phyloP scores from a whole-genome alignment of 2,329 filamentous ascomycete genomes.

The Penicillium sp. region DNA sequence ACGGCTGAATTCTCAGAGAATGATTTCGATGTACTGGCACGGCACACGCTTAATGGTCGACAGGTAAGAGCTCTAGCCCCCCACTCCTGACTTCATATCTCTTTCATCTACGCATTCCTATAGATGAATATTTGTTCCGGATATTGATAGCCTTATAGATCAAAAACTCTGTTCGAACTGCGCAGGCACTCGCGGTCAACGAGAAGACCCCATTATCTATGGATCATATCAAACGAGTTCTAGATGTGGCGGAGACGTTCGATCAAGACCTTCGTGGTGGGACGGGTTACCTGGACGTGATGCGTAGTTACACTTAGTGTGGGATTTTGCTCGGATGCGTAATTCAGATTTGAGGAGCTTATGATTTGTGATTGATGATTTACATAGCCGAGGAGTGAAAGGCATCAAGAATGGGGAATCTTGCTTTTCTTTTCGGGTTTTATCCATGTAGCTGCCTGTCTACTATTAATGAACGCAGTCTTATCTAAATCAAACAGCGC shows the following conservation, averaged over 20 bases:
- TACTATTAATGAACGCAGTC: not conserved
- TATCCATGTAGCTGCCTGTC: not conserved
- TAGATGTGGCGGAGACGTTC: conserved; percentile 82
- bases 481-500: not conserved
- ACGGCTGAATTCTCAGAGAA: conserved; percentile 51
- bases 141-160: conserved; percentile 57
- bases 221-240: conserved; percentile 75
- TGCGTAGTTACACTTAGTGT: conserved; percentile 67
- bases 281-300: conserved; percentile 75
- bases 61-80: conserved; percentile 49
- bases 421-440: not conserved
- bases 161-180: conserved; percentile 83
- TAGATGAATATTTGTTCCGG: not conserved
- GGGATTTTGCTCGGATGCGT: not conserved
- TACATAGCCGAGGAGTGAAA: not conserved
- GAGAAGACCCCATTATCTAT: conserved; percentile 71
- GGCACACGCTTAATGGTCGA: conserved; percentile 67
- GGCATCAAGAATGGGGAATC: not conserved
- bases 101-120: not conserved
- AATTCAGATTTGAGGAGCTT: not conserved
- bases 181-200: conserved; percentile 77
- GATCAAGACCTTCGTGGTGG: conserved; percentile 81
- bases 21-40: conserved; percentile 66
- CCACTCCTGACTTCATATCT: not conserved
- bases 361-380: not conserved